Conservation (phyloP, 2,329 filamentous ascomycete genomes). For the Sporothrix brasiliensis region DNA sequence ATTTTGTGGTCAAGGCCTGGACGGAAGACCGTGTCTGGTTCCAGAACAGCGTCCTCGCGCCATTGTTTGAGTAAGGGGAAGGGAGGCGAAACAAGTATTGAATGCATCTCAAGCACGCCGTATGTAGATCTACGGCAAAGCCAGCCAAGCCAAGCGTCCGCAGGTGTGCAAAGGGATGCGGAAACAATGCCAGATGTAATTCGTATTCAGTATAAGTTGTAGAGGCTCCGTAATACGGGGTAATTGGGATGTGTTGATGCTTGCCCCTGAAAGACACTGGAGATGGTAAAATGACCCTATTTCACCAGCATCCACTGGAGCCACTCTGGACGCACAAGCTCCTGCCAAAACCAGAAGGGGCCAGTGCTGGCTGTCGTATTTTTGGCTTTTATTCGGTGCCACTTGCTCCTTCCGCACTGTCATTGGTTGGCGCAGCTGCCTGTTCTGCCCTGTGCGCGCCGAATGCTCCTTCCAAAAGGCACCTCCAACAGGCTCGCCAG, state of each 20-base stretch:
- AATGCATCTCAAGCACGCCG: neutral
- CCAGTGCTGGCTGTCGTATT: neutral
- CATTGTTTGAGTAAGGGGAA: neutral
- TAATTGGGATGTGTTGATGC: constrained; percentile 25
- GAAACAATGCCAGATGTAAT: neutral
- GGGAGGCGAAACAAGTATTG: neutral
- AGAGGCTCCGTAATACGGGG: too few relatives aligned
- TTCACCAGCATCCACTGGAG: constrained; percentile 14
- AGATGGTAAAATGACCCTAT: constrained; percentile 17
- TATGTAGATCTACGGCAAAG: neutral
- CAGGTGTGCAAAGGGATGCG: constrained; percentile 1
- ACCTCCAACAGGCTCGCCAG: neutral
- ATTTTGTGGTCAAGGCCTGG: constrained; percentile 8
- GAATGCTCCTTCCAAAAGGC: constrained; percentile 4
- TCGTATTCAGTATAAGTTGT: too few relatives aligned
- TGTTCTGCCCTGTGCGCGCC: constrained; percentile 8
- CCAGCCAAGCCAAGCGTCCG: neutral
- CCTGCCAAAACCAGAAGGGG: constrained; percentile 3
- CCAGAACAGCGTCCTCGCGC: neutral
- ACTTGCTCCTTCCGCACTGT: neutral
- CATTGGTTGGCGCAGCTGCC: constrained; percentile 20
- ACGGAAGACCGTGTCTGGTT: constrained; percentile 2
- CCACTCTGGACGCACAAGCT: neutral
- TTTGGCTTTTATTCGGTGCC: neutral
- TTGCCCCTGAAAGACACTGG: neutral